phyloP scores from a whole-genome alignment of 345 rosid species.

The Turritis glabra region DNA sequence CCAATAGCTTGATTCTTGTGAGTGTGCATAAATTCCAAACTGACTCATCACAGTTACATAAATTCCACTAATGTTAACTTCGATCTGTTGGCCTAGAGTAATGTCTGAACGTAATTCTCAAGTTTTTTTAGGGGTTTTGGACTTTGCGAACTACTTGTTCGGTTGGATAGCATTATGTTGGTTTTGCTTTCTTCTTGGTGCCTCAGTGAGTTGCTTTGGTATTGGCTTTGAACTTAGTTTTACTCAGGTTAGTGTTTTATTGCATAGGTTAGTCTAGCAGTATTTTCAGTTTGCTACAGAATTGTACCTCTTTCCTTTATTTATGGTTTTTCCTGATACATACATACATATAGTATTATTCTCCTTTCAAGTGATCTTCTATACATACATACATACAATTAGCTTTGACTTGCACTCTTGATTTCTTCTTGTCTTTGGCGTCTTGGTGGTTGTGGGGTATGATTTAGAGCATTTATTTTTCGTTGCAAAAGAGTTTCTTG shows the following conservation, averaged over 20 bases:
- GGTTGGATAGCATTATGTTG: neutral
- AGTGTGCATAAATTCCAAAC: neutral
- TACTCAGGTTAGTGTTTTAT: constrained; percentile 10
- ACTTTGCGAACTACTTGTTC: constrained; percentile 2
- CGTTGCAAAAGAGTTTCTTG: neutral
- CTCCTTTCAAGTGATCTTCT: neutral
- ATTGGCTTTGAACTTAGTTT: neutral
- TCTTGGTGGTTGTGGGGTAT: neutral
- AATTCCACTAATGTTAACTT: neutral
- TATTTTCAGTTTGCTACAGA: neutral
- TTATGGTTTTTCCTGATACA: neutral
- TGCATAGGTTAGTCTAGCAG: neutral
- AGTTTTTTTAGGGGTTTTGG: neutral
- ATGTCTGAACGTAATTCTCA: constrained; percentile 3
- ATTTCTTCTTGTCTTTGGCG: constrained; percentile 4
- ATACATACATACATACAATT: neutral
- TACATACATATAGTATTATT: neutral
- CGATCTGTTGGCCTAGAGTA: constrained; percentile 16
- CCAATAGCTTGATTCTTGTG: neutral
- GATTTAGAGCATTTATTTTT: neutral
- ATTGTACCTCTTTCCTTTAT: neutral
- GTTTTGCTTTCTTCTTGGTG: neutral
- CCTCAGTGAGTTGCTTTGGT: constrained; percentile 13
- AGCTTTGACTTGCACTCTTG: neutral
- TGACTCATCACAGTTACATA: constrained; percentile 1